Base-by-base conservation (phyloP, 2,329 filamentous ascomycete genomes). In the Fusarium sp. region DNA sequence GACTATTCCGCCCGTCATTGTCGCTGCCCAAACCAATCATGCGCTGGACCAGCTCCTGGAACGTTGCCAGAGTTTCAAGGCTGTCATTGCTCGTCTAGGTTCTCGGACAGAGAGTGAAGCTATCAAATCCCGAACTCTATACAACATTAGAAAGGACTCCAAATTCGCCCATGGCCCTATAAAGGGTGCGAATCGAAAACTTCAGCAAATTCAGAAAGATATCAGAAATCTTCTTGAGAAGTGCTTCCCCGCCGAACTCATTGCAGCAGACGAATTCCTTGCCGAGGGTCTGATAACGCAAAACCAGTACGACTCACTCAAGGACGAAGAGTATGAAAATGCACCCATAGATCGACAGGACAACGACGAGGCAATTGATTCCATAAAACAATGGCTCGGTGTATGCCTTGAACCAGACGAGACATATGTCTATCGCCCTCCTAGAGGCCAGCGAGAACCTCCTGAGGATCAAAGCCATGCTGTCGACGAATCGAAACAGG, bases 11-110 rank as follows among this genome's bases (percentile, higher is more conserved):
- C 92, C 92, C 0, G 89, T 98, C 30, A 85, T 97, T 21, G 84
- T 97, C 5, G 87, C 93, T 0, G 93, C 93, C 10, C 93, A 97
- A 73, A 98, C 94, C 0, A 98, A 98, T 63, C 93, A 97, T 78
- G 94, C 94, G 0, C 82, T 97, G 1, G 94, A 98, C 72, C 94
- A 97, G 75, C 83, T 98, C 0, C 82, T 97, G 0, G 80, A 82
- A 2, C 88, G 90, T 57, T 84, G 93, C 18, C 82, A 88, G 2
- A 57, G 72, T 1, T 79, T 77, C 4, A 91, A 79, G 7, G 66
- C 69, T 84, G 85, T 88, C 2, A 89, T 94, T 60, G 81, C 83
- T 12, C 84, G 86, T 4, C 75, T 88, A 12, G 93, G 93, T 43
- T 89, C 90, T 4, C 87, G 92, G 30, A 92, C 91, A 20, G 86